Conservation (phyloP, 305 asterid genomes). For the Fraxinus platypoda region DNA sequence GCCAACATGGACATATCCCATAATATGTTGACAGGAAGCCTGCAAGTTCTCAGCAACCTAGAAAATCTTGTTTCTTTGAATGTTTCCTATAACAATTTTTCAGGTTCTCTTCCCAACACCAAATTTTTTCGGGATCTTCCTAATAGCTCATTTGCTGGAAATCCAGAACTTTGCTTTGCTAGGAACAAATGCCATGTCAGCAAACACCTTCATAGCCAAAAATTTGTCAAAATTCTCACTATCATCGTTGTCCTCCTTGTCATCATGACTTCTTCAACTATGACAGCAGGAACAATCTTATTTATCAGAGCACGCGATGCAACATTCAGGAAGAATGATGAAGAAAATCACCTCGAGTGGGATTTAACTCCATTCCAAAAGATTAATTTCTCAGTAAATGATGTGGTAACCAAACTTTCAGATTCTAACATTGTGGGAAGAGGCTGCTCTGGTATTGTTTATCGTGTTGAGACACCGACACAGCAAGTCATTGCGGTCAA, state of each 20-base stretch:
- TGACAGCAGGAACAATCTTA: conserved; percentile 37
- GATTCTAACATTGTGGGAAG: conserved; percentile 62
- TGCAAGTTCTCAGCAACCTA: conserved; percentile 44
- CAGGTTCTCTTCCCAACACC: conserved; percentile 56
- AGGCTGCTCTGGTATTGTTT: conserved; percentile 67
- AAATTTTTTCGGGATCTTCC: conserved; percentile 60
- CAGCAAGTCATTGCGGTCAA: conserved; percentile 61
- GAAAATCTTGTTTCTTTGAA: conserved; percentile 65
- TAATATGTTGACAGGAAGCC: conserved; percentile 61
- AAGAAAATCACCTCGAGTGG: conserved; percentile 53
- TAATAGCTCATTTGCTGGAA: conserved; percentile 45
- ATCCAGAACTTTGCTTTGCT: conserved; percentile 48
- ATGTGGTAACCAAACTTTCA: conserved; percentile 49
- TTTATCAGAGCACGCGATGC: conserved; percentile 32
- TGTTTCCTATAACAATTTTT: conserved; percentile 63
- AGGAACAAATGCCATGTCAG: conserved; percentile 34
- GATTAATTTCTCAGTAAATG: conserved; percentile 61
- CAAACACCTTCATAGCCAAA: conserved; percentile 31
- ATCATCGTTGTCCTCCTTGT: conserved; percentile 36
- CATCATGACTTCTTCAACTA: conserved; percentile 30
- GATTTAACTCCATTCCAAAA: conserved; percentile 64
- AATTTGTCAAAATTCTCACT: conserved; percentile 38
- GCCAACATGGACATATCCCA: conserved; percentile 66
- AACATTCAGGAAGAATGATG: conserved; percentile 31
- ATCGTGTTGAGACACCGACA: conserved; percentile 51